phyloP scores from a whole-genome alignment of 139 green algal genomes.

The Coccomyxa sp. region DNA sequence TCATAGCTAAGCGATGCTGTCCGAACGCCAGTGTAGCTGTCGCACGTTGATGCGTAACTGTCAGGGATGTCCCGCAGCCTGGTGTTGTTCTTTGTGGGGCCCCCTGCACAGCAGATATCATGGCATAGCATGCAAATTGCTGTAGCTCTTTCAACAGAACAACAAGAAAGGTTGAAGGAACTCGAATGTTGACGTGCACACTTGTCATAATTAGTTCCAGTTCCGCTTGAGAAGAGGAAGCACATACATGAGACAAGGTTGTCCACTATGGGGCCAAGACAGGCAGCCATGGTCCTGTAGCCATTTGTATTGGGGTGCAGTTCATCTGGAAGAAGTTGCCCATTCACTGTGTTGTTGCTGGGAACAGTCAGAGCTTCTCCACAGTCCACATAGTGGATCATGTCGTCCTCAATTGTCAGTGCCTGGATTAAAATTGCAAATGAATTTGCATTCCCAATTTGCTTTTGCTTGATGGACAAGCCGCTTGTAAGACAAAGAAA shows the following conservation, averaged over 20 bases:
- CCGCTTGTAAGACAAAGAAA: background rate
- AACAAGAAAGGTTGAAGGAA: background rate
- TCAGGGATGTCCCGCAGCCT: too few species aligned
- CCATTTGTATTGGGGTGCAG: background rate
- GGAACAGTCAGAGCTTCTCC: background rate
- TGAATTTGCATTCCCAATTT: background rate
- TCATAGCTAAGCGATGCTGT: too few species aligned
- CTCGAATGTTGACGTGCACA: background rate
- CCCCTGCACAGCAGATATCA: too few species aligned
- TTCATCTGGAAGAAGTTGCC: background rate
- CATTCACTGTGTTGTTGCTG: background rate
- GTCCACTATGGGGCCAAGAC: background rate
- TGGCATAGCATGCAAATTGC: too few species aligned
- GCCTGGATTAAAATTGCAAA: background rate
- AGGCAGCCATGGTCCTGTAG: background rate
- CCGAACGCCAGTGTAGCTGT: too few species aligned
- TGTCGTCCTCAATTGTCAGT: background rate
- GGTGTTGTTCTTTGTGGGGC: too few species aligned
- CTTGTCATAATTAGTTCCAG: background rate
- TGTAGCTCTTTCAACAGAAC: too few species aligned
- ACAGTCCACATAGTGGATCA: constrained; percentile 1
- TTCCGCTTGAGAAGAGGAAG: background rate
- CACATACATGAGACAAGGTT: background rate
- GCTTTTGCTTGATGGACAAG: background rate
- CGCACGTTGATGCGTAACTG: too few species aligned